Evolutionary conservation across 2,329 filamentous ascomycete species (phyloP), one percentile per base, ranked within the genome.

Genomic region (Ascochyta pisi): DNA sequence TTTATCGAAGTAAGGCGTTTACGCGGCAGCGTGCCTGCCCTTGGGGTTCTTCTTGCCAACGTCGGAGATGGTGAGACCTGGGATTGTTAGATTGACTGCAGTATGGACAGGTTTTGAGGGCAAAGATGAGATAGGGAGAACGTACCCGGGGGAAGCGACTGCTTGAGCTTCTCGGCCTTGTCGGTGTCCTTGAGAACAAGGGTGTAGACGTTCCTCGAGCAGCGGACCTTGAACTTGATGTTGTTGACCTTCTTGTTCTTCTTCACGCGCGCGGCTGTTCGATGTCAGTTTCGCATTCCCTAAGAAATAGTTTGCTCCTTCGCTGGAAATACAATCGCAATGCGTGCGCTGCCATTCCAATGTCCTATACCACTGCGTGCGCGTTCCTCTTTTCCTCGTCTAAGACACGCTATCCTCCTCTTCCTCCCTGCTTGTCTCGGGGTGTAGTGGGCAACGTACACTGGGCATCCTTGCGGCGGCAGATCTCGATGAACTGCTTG

Each of bases 181-280:
- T 97, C 95, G 77, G 88, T 87, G 84, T 99, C 95, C 89, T 96
- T 97, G 76, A 99, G 89, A 79, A 96, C 91, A 74, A 99, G 89
- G 73, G 95, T 97, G 90, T 99, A 99, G 73, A 99, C 86, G 86
- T 95, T 89, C 77, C 89, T 88, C 80, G 91, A 86, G 90, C 95
- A 98, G 82, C 95, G 92, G 87, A 99, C 94, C 92, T 99, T 99
- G 92, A 99, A 98, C 90, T 99, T 99, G 89, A 95, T 93, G 86
- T 94, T 89, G 80, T 89, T 86, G 77, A 84, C 84, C 84, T 90
- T 89, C 82, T 88, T 89, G 88, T 89, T 96, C 87, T 96, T 95
- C 92, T 98, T 83, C 75, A 83, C 81, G 70, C 80, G 77, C 62
- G 80, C 81, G 62, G 81, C 81, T 82, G 64, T 42, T 23, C 16